Evolutionary conservation across 768 basidiomycete genomes (phyloP), one percentile per base, ranked within the genome.

Genomic region (Macrolepiota dolichaula): DNA sequence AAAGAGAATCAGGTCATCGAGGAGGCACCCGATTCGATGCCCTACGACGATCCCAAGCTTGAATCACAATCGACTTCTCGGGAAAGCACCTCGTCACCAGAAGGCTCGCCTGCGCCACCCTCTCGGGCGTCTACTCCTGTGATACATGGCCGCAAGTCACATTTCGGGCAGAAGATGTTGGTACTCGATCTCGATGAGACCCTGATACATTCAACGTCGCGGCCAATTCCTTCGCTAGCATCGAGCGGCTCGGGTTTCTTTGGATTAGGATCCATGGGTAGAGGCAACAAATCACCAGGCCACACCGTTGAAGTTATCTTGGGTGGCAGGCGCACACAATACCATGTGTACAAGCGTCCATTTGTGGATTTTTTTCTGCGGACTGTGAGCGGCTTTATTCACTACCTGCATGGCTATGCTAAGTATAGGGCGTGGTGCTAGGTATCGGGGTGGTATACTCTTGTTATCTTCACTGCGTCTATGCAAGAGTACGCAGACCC

Each of bases 401-500:
- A 24, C 49, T 22, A 40, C 2, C 37, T 12, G 36, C 40, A 3
- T 38, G 35, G 24, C 22, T 54, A 15, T 51, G 15, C 46, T 50
- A 40, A 22, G 51, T 25, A 61, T 40, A 38, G 13, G 27, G 10
- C 32, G 29, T 32, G 2, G 13, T 15, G 19, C 13, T 61, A 98
- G 96, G 96, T 98, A 42, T 96, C 97, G 32, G 82, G 88, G 25
- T 99, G 97, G 97, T 99, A 99, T 76, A 98, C 96, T 1, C 84
- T 99, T 62, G 95, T 99, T 56, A 94, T 99, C 64, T 99, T 96
- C 76, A 99, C 97, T 35, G 97, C 97, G 6, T 98, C 96, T 9
- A 94, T 99, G 92, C 91, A 95, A 70, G 97, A 99, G 75, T 99
- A 99, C 72, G 97, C 97, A 63, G 97, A 99, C 78, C 97, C 97